Conservation (phyloP, 352 stramenopile genomes). For the Pythium aristosporum region DNA sequence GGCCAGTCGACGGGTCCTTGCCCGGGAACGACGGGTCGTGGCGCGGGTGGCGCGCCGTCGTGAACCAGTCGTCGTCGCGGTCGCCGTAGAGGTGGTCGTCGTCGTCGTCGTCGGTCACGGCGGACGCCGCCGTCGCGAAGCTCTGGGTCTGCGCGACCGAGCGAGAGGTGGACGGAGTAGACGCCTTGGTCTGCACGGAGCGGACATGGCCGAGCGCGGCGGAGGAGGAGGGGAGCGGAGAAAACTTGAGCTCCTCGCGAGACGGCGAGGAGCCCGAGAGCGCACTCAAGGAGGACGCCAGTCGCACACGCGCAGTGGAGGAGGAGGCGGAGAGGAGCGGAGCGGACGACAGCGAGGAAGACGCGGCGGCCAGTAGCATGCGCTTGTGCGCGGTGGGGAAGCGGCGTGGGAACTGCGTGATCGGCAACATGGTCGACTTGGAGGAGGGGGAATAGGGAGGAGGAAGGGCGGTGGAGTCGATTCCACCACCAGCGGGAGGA, state of each 20-base stretch:
- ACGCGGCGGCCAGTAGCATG: slow-evolving; percentile 33
- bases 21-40: slow-evolving; percentile 62
- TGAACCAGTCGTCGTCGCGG: slow-evolving; percentile 74
- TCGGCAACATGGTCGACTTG: slow-evolving; percentile 54
- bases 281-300: slow-evolving; percentile 34
- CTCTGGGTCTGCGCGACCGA: slow-evolving; percentile 8
- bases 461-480: not conserved
- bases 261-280: slow-evolving; percentile 13
- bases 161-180: not conserved
- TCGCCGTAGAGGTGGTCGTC: slow-evolving; percentile 60
- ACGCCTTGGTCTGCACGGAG: slow-evolving; percentile 27
- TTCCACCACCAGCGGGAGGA: slow-evolving; percentile 3
- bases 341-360: slow-evolving; percentile 9
- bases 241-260: slow-evolving; percentile 20
- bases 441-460: not conserved
- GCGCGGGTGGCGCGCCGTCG: slow-evolving; percentile 51
- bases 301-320: slow-evolving; percentile 10
- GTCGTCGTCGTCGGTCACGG: slow-evolving; percentile 40
- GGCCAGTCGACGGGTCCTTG: slow-evolving; percentile 36
- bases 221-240: slow-evolving; percentile 15
- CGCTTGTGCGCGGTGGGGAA: slow-evolving; percentile 77
- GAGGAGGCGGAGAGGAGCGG: not conserved
- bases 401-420: slow-evolving; percentile 79
- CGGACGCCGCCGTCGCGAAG: slow-evolving; percentile 17
- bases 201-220: not conserved